Base-by-base conservation (phyloP, 495 filamentous ascomycete species). In the Penicillium pancosmium region DNA sequence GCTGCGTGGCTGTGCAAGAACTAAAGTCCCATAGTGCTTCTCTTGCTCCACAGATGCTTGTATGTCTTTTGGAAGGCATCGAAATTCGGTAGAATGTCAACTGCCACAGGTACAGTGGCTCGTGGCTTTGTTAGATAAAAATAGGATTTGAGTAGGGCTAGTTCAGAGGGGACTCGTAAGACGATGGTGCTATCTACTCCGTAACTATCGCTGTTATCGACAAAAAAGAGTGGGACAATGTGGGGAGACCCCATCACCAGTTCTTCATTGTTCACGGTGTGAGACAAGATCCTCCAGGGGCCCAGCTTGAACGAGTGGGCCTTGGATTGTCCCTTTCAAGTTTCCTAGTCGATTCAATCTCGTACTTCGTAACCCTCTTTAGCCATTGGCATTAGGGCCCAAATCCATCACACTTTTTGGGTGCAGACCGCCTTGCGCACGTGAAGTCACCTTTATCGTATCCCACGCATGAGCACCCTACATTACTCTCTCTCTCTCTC, bases 1-100 rank as follows among this genome's bases (percentile, higher is more conserved):
- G 68, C 66, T 71, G 63, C 51, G 71, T 71, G 71, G 71, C 71
- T 73, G 71, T 73, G 71, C 67, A 70, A 62, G 47, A 43, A 51
- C 55, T 18, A 53, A 54, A 34, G 41, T 27, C 46, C 46, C 35
- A 25, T 16, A 41, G 27, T 46, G 52, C 25, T 15, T 50, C 40
- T 51, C 34, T 21, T 46, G 44, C 46, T 35, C 54, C 40, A 54
- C 44, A 1, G 31, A 44, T 50, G 44, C 13, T 57, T 27, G 19
- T 44, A 16, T 44, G 16, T n/a, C n/a, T 25, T 56, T 25, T 56
- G 23, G 44, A 11, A 1, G 12, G 21, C 8, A 27, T 25, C 21
- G 18, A 46, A 21, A 46, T 46, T 18, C 16, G 36, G 23, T 23
- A 23, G 23, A 23, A 3, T 23, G 27, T 4, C 6, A 31, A 7